Evolutionary conservation across 305 asterid species (phyloP), one percentile per base, ranked within the genome.

Genomic region (Rubia peregrina): DNA sequence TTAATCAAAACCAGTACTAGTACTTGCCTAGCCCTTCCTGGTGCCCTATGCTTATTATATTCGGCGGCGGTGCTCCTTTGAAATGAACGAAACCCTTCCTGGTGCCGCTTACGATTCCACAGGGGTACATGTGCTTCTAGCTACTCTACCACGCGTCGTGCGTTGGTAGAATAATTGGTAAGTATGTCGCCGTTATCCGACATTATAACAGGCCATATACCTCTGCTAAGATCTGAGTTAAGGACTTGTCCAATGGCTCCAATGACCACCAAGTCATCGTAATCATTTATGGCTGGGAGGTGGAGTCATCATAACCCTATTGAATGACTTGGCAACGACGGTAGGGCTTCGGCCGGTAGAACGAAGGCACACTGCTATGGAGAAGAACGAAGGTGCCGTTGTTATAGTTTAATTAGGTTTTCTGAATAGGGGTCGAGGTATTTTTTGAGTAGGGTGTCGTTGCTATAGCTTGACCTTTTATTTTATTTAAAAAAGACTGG

Each of bases 81-180:
- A 57, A 61, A 61, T 71, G 71, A 71, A 22, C 36, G 8, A 16
- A 51, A 38, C 48, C 81, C 13, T 73, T 69, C 70, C 84, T 76
- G 6, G 81, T 55, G 0, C 84, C 87, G 0, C 79, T 80, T 19
- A 76, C 64, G 24, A 61, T 84, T 36, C 90, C 89, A 0, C 71
- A 80, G 1, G 86, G 87, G 30, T 2, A 82, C 48, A 84, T 88
- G 0, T 83, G 79, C 57, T 85, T 90, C 85, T 86, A 95, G 61
- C 57, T 88, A 51, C 86, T 90, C 85, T 86, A 92, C 80, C 95
- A 86, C 77, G 79, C 84, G 2, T 86, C 96, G 17, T 88, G 91
- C 38, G 74, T 85, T 46, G 93, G 96, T 19, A 91, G 93, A 19
- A 65, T 88, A 53, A 90, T 90, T n/a, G 92, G 96, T 1, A 87